Evolutionary conservation across 805 yeast genomes (phyloP).

Genomic region (Barnettozyma vustinii): DNA sequence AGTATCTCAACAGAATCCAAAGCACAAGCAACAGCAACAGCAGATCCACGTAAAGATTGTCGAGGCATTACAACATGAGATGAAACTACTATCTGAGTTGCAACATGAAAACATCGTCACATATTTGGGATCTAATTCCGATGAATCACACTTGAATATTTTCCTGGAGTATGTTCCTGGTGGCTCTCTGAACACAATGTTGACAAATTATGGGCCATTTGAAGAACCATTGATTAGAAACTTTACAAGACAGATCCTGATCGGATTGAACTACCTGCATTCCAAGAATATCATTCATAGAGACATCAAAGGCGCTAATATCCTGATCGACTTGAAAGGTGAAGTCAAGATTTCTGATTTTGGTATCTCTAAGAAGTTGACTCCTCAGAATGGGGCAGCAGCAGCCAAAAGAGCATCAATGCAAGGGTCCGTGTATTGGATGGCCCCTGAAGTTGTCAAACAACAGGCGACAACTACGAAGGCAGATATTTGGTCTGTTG

Average conservation of each 20-base stretch:
- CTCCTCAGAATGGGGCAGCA: conserved; percentile 35
- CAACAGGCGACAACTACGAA: conserved; percentile 87
- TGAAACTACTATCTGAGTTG: conserved; percentile 66
- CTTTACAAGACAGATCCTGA: conserved; percentile 69
- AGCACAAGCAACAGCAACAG: conserved; percentile 24
- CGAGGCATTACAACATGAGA: conserved; percentile 79
- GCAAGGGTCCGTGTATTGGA: conserved; percentile 97
- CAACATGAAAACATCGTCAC: conserved; percentile 92
- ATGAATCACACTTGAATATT: conserved; percentile 66
- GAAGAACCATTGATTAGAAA: conserved; percentile 71
- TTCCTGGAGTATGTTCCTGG: conserved; percentile 75
- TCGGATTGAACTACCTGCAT: conserved; percentile 72
- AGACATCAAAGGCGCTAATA: conserved; percentile 87
- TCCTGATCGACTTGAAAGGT: conserved; percentile 73
- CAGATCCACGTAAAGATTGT: conserved; percentile 51
- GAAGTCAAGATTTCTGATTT: conserved; percentile 82
- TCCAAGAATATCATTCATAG: conserved; percentile 74
- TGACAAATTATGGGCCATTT: conserved; percentile 70
- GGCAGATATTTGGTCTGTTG: conserved; percentile 97
- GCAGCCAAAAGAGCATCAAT: conserved; percentile 64
- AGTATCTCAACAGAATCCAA: conserved; percentile 21
- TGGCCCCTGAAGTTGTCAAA: conserved; percentile 98
- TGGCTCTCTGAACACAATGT: conserved; percentile 66
- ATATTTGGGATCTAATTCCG: conserved; percentile 83
- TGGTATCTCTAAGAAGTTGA: conserved; percentile 70